Evolutionary conservation across 2,329 filamentous ascomycete genomes (phyloP).

Genomic region (Fusarium palustre): DNA sequence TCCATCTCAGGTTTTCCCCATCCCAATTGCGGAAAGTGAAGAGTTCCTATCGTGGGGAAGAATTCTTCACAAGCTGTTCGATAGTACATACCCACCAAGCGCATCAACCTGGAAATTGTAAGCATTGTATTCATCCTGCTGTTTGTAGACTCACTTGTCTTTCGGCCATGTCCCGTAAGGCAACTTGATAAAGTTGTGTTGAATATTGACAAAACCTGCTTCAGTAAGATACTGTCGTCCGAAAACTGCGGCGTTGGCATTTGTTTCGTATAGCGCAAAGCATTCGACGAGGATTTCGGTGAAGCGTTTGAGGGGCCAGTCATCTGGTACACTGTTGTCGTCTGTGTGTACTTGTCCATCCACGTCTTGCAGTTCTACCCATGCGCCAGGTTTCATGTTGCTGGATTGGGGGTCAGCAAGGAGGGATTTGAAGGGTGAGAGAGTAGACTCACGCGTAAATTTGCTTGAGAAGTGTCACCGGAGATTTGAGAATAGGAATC

Average conservation of each 20-base stretch:
- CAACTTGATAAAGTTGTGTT: conserved; percentile 55
- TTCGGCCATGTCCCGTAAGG: conserved; percentile 62
- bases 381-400: conserved; percentile 58
- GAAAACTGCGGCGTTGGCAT: conserved; percentile 54
- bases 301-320: conserved; percentile 52
- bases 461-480: conserved; percentile 48
- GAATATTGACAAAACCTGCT: conserved; percentile 56
- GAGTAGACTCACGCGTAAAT: conserved; percentile 48
- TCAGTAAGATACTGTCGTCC: conserved; percentile 52
- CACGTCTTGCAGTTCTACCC: conserved; percentile 61
- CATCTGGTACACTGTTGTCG: conserved; percentile 51
- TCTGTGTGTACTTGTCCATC: conserved; percentile 56
- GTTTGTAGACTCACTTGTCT: conserved; percentile 49
- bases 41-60: conserved; percentile 55
- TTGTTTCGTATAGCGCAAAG: conserved; percentile 54
- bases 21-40: conserved; percentile 55
- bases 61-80: conserved; percentile 57
- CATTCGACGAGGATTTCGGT: conserved; percentile 52
- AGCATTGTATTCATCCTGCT: accelerated
- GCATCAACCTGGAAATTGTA: conserved; percentile 47
- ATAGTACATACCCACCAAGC: conserved; percentile 57
- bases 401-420: conserved; percentile 33
- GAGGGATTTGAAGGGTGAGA: conserved; percentile 40
- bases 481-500: conserved; percentile 54
- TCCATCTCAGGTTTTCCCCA: conserved; percentile 52